Percentiles rank a stretch among this genome's conserved stretches.
Evolutionary conservation across 768 basidiomycete species (phyloP).

Genomic region (Tricholoma flavovirens): DNA sequence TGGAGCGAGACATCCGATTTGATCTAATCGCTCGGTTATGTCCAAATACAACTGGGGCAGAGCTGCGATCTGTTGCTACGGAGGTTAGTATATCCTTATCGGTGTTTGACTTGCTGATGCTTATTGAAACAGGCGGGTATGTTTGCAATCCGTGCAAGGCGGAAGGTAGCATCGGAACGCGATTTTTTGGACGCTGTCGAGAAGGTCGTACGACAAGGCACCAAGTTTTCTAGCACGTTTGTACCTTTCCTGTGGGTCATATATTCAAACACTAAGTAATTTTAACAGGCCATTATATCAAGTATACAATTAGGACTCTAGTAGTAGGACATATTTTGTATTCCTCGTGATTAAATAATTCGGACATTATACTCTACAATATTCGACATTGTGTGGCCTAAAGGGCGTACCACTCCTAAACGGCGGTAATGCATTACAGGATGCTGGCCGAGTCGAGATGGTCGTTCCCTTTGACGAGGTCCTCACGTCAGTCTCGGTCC

Average conservation of each 20-base stretch:
- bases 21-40: slow-evolving; percentile 95
- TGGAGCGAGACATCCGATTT: slow-evolving; percentile 94
- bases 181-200: slow-evolving; percentile 98
- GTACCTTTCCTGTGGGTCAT: slow-evolving; percentile 27
- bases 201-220: slow-evolving; percentile 96
- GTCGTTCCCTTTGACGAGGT: background rate
- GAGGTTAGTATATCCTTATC: slow-evolving; percentile 51
- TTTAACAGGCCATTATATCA: slow-evolving; percentile 73
- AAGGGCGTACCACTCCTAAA: background rate
- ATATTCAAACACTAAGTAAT: slow-evolving; percentile 11
- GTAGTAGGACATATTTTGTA: slow-evolving; percentile 1
- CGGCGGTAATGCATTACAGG: background rate
- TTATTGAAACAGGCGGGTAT: slow-evolving; percentile 77
- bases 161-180: slow-evolving; percentile 95
- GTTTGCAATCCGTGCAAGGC: slow-evolving; percentile 95
- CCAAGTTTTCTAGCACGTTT: slow-evolving; percentile 96
- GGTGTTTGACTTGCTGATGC: background rate
- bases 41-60: slow-evolving; percentile 98
- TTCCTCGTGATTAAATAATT: background rate
- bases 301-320: slow-evolving; percentile 74
- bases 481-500: slow-evolving; percentile 7
- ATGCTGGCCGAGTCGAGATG: background rate
- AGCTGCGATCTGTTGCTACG: slow-evolving; percentile 92
- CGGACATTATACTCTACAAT: too few relatives aligned
- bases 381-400: too few relatives aligned